Conservation (phyloP, 2,329 filamentous ascomycete species). For the Penicillium crustosum region DNA sequence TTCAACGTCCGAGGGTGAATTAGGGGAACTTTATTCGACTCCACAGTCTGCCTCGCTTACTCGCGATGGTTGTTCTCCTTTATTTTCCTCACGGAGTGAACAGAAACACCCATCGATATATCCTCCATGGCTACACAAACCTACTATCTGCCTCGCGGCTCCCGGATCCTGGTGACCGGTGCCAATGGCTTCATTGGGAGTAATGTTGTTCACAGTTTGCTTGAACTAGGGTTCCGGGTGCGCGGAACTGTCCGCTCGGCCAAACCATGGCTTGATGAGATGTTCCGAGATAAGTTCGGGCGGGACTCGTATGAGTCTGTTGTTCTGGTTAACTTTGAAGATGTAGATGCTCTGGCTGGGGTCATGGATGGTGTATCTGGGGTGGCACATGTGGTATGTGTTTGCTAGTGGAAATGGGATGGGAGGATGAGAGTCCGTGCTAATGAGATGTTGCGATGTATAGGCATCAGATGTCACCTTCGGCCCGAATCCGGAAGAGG, state of each 20-base stretch:
- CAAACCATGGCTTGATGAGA: conserved; percentile 34
- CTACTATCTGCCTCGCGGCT: conserved; percentile 15
- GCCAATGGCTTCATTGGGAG: conserved; percentile 47
- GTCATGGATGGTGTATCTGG: conserved; percentile 28
- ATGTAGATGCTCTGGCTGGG: not conserved
- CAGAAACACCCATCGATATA: not conserved
- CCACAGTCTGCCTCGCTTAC: not conserved
- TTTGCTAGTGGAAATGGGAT: not conserved
- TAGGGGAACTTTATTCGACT: not conserved
- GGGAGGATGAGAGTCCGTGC: not conserved
- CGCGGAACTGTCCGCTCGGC: conserved; percentile 45
- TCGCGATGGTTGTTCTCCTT: not conserved
- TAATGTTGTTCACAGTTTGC: conserved; percentile 42
- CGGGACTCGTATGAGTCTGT: conserved; percentile 25
- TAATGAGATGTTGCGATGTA: not conserved
- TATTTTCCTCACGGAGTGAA: not conserved
- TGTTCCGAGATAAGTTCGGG: conserved; percentile 27
- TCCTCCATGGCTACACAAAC: not conserved
- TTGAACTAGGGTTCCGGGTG: conserved; percentile 44
- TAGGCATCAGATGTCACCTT: conserved; percentile 15
- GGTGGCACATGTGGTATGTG: conserved; percentile 10
- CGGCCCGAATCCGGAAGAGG: conserved; percentile 11
- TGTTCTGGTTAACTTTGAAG: conserved; percentile 16
- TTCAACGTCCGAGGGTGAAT: not conserved
- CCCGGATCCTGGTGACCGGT: conserved; percentile 46